These are phyloP conservation scores for Boletus sp. DNA, from an alignment of 768 basidiomycete species.

Conservation along the genomic window DNA sequence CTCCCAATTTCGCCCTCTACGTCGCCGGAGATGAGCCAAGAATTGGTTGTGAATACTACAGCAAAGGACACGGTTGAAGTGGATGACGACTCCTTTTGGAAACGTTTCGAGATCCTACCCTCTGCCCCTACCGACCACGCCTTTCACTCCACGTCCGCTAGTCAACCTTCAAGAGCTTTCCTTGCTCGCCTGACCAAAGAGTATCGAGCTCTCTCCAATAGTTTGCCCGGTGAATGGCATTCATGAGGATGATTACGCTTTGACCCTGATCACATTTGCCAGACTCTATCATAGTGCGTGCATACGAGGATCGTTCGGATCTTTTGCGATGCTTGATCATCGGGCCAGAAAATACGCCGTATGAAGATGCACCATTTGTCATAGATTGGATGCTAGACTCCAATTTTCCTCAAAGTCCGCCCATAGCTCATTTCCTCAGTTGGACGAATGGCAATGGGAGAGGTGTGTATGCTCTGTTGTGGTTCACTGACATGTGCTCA, in stretches of 20 bases:
- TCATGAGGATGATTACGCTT: not conserved
- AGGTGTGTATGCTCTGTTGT: slow-evolving; percentile 22
- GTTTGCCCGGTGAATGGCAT: slow-evolving; percentile 68
- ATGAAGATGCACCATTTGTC: slow-evolving; percentile 90
- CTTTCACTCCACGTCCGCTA: slow-evolving; percentile 58
- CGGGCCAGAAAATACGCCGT: slow-evolving; percentile 93
- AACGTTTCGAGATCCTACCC: slow-evolving; percentile 76
- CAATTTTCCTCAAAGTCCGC: slow-evolving; percentile 79
- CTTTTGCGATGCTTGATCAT: slow-evolving; percentile 85
- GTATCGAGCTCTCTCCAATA: slow-evolving; percentile 72
- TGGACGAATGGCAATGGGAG: slow-evolving; percentile 95
- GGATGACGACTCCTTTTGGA: slow-evolving; percentile 55
- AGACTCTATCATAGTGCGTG: slow-evolving; percentile 87
- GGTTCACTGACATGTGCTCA: not conserved
- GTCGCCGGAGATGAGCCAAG: slow-evolving; percentile 33
- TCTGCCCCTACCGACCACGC: slow-evolving; percentile 81
- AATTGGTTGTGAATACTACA: slow-evolving; percentile 24
- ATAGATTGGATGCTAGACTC: slow-evolving; percentile 92
- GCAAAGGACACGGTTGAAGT: slow-evolving; percentile 27
- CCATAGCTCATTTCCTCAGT: slow-evolving; percentile 84
- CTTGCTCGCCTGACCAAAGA: slow-evolving; percentile 76
- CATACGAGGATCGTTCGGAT: slow-evolving; percentile 87
- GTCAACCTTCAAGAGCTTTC: slow-evolving; percentile 71
- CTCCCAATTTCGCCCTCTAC: slow-evolving; percentile 29
- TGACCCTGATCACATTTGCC: slow-evolving; percentile 8